Evolutionary conservation across 176 grass and related monocot genomes (phyloP), one percentile per base, ranked within the genome.

Genomic region (Raddia distichophylla): DNA sequence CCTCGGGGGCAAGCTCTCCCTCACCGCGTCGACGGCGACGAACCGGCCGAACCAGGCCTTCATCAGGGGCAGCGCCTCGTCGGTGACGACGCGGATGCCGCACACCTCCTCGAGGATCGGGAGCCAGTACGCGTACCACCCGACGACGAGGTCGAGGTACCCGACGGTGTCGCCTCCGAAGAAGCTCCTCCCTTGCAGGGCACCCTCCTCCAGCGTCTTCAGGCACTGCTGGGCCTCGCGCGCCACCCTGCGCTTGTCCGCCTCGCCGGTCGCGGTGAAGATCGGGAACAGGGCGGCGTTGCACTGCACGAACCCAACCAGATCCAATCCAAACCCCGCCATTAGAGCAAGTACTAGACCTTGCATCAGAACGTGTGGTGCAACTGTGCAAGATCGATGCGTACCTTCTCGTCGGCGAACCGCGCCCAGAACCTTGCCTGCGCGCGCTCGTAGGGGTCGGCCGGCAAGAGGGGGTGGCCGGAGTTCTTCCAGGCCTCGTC

Each of bases 401-500:
- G 7, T 58, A 89, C 87, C 91, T 93, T 87, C 12, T 93, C 91
- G 0, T 93, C 87, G 0, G 71, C 84, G 19, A 71, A 87, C 81
- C 64, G 84, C 56, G 91, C 91, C 91, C 87, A 87, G 84, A 93
- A 89, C 66, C 87, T 86, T 8, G 76, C 91, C 65, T 78, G 83
- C 18, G 87, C 91, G 5, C 84, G 66, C 53, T 87, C 72, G 78
- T 87, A 84, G 66, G 87, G 87, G 20, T 93, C 84, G 45, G 60
- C 56, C 46, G 87, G 91, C 91, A 93, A 89, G 84, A 92, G 84
- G 19, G 71, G 54, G 87, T 87, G 69, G 9, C 87, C 80, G n/a
- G 57, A 76, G 44, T 87, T 93, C 91, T 87, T 93, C 91, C 87
- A 89, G 15, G 15, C 14, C 80, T 93, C 84, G 59, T 93, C 91